These are phyloP conservation scores for Laburnicola sp. DNA, from an alignment of 2,329 filamentous ascomycete genomes.

Conservation along the genomic window DNA sequence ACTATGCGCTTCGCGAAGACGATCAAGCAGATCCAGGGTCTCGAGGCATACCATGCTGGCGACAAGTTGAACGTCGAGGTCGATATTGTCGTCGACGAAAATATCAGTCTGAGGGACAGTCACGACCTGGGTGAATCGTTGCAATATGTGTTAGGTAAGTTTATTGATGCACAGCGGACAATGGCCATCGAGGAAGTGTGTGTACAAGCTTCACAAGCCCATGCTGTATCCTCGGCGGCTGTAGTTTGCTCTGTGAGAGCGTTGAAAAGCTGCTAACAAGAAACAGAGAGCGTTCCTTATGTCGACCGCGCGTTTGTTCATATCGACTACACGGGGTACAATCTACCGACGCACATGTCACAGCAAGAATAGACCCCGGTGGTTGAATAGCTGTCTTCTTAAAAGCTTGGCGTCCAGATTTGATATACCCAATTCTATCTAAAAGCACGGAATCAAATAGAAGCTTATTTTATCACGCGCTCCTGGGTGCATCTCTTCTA, in stretches of 20 bases:
- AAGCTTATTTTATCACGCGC: too few species aligned
- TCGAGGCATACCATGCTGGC: constrained; percentile 82
- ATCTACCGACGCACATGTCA: constrained; percentile 55
- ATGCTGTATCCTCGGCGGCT: too few species aligned
- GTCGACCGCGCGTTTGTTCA: constrained; percentile 63
- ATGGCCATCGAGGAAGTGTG: too few species aligned
- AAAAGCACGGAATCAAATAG: too few species aligned
- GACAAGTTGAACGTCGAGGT: constrained; percentile 84
- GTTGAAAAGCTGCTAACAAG: constrained; percentile 12
- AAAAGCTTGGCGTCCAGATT: neutral
- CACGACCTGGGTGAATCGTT: constrained; percentile 79
- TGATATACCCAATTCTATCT: too few species aligned
- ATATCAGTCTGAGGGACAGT: constrained; percentile 73
- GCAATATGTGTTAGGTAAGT: constrained; percentile 72
- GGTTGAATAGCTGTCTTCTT: too few species aligned
- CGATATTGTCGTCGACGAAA: constrained; percentile 79
- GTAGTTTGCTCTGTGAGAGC: neutral
- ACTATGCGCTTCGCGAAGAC: constrained; percentile 92
- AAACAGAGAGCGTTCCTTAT: constrained; percentile 69
- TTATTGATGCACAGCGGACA: neutral
- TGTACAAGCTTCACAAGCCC: too few species aligned
- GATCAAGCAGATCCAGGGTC: constrained; percentile 81
- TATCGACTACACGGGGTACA: constrained; percentile 56
- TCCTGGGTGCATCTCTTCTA: too few species aligned
- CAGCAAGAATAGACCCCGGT: constrained; percentile 45